Percentiles rank a stretch among this genome's conserved stretches.
phyloP scores from a whole-genome alignment of 1,139 yeast species.

The Yamadazyma blattariae region DNA sequence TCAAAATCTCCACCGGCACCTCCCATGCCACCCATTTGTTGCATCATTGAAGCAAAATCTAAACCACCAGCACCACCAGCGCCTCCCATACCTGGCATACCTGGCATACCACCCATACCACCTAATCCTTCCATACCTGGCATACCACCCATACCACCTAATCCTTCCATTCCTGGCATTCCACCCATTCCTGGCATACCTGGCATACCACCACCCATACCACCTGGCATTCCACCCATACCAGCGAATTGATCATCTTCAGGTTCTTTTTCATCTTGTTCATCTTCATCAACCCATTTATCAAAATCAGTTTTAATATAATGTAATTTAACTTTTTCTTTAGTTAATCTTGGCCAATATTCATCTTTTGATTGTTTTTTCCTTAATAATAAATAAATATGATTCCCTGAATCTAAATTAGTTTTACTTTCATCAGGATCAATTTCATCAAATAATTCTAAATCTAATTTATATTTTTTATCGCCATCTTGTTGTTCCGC shows the following conservation, averaged over 20 bases:
- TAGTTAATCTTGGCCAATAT: slow-evolving; percentile 90
- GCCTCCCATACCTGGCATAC: slow-evolving; percentile 23
- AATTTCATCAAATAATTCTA: slow-evolving; percentile 73
- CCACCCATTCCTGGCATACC: slow-evolving; percentile 33
- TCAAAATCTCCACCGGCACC: slow-evolving; percentile 35
- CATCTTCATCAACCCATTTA: slow-evolving; percentile 96
- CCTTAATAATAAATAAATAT: slow-evolving; percentile 64
- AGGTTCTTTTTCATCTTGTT: slow-evolving; percentile 65
- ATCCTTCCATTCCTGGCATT: slow-evolving; percentile 18
- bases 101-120: slow-evolving; percentile 26
- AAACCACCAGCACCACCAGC: slow-evolving; percentile 22
- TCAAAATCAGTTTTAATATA: slow-evolving; percentile 93
- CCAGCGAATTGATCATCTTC: slow-evolving; percentile 37
- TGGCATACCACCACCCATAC: slow-evolving; percentile 25
- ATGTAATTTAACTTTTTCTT: slow-evolving; percentile 65
- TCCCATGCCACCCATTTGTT: slow-evolving; percentile 27
- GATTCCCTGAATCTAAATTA: slow-evolving; percentile 63
- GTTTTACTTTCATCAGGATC: slow-evolving; percentile 64
- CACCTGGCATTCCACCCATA: slow-evolving; percentile 23
- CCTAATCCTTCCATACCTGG: slow-evolving; percentile 30
- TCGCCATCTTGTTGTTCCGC: slow-evolving; percentile 54
- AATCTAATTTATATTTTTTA: slow-evolving; percentile 51
- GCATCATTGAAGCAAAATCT: slow-evolving; percentile 21
- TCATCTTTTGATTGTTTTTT: slow-evolving; percentile 68
- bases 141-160: slow-evolving; percentile 29